Evolutionary conservation across 768 basidiomycete species (phyloP).

Genomic region (Austroboletus festivus): DNA sequence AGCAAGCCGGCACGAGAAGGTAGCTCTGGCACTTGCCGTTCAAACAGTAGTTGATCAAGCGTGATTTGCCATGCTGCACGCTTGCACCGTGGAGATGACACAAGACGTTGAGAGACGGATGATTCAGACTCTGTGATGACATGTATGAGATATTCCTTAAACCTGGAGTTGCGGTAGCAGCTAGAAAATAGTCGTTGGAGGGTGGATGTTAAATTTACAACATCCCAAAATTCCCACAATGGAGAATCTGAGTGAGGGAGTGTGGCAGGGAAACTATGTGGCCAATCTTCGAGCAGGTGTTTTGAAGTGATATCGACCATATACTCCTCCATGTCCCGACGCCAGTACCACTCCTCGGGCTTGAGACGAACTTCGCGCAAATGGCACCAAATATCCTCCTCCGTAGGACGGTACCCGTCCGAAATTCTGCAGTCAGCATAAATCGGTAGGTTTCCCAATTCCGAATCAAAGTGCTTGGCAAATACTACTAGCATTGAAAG

Average conservation of each 20-base stretch:
- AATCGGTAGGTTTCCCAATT: not conserved
- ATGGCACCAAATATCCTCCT: not conserved
- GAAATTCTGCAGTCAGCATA: conserved; percentile 5
- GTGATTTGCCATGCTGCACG: not conserved
- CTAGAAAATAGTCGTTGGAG: conserved; percentile 9
- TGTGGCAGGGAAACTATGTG: conserved; percentile 1
- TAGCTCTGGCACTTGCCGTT: not conserved
- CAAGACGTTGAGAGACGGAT: not conserved
- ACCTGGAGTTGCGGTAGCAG: conserved; percentile 6
- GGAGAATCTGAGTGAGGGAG: not conserved
- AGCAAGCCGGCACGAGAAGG: not conserved
- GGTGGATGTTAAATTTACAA: not conserved
- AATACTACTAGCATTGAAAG: conserved; percentile 32
- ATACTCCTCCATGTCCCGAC: not conserved
- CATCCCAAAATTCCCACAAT: not conserved
- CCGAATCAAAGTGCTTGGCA: conserved; percentile 4
- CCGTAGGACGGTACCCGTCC: conserved; percentile 10
- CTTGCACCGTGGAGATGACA: not conserved
- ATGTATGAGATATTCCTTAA: conserved; percentile 2
- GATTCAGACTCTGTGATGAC: not conserved
- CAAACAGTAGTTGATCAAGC: not conserved
- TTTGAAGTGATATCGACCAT: not conserved
- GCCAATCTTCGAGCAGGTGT: conserved; percentile 10
- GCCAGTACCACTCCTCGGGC: not conserved
- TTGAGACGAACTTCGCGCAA: not conserved